Evolutionary conservation across 805 yeast genomes (phyloP).

Genomic region (Tetrapisispora arboricola): DNA sequence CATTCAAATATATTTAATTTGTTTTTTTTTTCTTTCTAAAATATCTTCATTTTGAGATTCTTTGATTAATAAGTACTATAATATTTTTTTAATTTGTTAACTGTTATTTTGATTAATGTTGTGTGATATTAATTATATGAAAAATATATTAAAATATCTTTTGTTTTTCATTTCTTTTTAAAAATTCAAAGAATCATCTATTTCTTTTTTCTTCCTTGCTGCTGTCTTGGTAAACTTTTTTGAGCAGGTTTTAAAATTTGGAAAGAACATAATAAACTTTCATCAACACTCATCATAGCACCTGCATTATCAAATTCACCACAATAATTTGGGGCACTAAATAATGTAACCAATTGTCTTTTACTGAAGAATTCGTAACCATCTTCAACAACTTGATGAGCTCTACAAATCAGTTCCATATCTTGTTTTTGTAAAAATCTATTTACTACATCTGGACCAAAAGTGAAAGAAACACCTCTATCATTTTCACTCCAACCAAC

Average conservation of each 20-base stretch:
- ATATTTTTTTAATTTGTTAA: background rate
- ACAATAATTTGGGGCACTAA: conserved; percentile 96
- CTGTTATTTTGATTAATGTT: background rate
- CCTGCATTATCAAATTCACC: conserved; percentile 99
- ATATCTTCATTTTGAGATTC: too few species aligned
- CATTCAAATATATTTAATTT: background rate
- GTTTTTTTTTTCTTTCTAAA: too few species aligned
- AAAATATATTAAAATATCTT: background rate
- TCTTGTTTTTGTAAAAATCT: conserved; percentile 94
- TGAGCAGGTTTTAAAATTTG: conserved; percentile 97
- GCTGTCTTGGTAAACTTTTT: conserved; percentile 40
- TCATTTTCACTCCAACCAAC: conserved; percentile 99
- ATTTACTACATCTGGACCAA: conserved; percentile 98
- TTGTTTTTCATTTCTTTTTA: background rate
- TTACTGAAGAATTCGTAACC: conserved; percentile 96
- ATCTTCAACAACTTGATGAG: conserved; percentile 98
- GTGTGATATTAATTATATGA: too few species aligned
- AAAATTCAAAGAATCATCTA: background rate
- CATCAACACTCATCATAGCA: conserved; percentile 99
- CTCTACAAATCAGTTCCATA: conserved; percentile 95
- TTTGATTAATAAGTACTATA: too few species aligned
- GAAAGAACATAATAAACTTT: conserved; percentile 89
- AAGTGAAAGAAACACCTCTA: conserved; percentile 97
- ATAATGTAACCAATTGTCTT: conserved; percentile 89
- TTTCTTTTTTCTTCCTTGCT: conserved; percentile 27